Evolutionary conservation across 1,284 basidiomycete species (phyloP).

Genomic region (Microbotryomycetes sp.): DNA sequence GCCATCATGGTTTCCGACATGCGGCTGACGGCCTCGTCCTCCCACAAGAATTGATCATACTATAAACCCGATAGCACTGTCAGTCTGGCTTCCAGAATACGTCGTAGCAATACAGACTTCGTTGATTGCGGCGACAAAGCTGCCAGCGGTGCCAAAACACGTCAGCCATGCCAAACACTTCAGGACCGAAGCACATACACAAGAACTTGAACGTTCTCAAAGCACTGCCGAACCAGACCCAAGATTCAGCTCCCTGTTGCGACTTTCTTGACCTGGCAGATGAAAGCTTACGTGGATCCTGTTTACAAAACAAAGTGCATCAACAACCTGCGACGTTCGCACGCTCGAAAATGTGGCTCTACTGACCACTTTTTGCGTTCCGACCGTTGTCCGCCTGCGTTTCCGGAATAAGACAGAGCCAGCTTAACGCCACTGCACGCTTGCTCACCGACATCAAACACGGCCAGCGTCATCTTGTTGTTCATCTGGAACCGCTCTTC

Average conservation of each 20-base stretch:
- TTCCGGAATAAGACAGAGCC: no score
- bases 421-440: no score
- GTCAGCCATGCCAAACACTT: not conserved
- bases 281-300: not conserved
- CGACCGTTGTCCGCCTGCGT: slow-evolving; percentile 25
- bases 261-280: no score
- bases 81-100: not conserved
- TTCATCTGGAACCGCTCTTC: slow-evolving; percentile 18
- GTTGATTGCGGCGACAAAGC: slow-evolving; percentile 28
- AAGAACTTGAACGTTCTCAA: slow-evolving; percentile 28
- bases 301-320: no score
- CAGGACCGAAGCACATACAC: not conserved
- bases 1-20: slow-evolving; percentile 21
- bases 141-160: not conserved
- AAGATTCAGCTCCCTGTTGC: no score
- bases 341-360: not conserved
- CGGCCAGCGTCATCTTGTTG: slow-evolving; percentile 4
- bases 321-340: not conserved
- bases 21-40: slow-evolving; percentile 18
- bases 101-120: not conserved
- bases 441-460: slow-evolving; percentile 30
- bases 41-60: slow-evolving; percentile 7
- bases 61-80: not conserved
- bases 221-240: slow-evolving; percentile 4
- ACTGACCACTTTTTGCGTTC: slow-evolving; percentile 29